Base-by-base conservation (phyloP, 352 stramenopile species). In the Globisporangium acanthophoron region DNA sequence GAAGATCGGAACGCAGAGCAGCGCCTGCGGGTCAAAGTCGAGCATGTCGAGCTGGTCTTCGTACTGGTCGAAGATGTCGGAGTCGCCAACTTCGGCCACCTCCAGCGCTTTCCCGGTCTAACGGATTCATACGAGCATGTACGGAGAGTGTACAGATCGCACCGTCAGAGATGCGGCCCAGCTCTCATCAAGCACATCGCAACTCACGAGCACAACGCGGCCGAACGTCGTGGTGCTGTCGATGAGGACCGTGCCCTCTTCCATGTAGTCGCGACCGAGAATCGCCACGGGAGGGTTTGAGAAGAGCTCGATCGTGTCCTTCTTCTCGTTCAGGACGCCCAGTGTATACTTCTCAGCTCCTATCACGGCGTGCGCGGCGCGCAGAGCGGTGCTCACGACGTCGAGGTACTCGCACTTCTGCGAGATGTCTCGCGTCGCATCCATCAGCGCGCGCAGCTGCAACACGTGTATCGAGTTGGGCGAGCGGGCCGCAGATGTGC, bases 191-290 rank as follows among this genome's bases (percentile, higher is more conserved):
- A 37, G 33, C 33, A 37, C 33, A 37, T 11, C 33, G 1, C 33
- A 37, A 50, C 54, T 21, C 68, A 88, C 78, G 70, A 89, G 44
- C 2, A 87, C 69, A 27, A 89, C 79, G n/a, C 78, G 79, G 4
- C 79, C 79, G 52, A 86, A 89, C 11, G 76, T 90, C 0, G 74
- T 87, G 46, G 78, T 73, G 18, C 73, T 81, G 52, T 87, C 79
- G 5, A 87, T 69, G 3, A 78, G 56, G 11, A 81, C 57, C 18
- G 58, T 70, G 37, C 74, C 77, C 67, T 88, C 80, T 44, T 88
- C 78, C 52, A 88, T 74, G 49, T 78, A 78, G 21, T 66, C 57
- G 24, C 82, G 71, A 15, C 76, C 70, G 0, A 69, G 64, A 11
- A 85, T 59, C 1, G 67, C 62, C 21, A 90, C 65, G 0, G 76